A percentile compares a stretch with the other conserved stretches of the same genome.
phyloP scores from a whole-genome alignment of 148 eudicot species.

The Camellia lanceoleosa region DNA sequence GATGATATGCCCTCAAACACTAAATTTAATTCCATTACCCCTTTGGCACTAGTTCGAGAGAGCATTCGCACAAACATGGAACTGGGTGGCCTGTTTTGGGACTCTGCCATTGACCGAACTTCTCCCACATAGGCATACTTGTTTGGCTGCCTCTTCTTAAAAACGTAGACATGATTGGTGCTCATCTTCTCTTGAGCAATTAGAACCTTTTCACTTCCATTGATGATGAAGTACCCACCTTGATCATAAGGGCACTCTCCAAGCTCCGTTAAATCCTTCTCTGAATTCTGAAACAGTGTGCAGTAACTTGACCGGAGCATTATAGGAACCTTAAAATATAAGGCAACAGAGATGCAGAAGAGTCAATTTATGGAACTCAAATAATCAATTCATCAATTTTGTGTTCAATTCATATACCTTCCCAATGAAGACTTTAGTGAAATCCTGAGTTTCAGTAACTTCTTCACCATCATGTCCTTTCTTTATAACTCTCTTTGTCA shows the following conservation, averaged over 20 bases:
- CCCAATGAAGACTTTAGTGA: conserved; percentile 93
- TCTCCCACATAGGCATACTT: conserved; percentile 94
- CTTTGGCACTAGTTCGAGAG: conserved; percentile 91
- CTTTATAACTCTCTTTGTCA: conserved; percentile 73
- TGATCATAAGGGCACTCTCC: conserved; percentile 99
- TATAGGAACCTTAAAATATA: conserved; percentile 70
- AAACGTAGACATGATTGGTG: conserved; percentile 97
- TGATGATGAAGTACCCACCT: conserved; percentile 97
- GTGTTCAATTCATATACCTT: conserved; percentile 47
- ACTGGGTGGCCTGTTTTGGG: conserved; percentile 95
- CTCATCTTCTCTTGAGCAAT: conserved; percentile 99
- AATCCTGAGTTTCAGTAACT: conserved; percentile 85
- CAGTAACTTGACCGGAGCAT: conserved; percentile 99
- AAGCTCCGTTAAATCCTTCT: conserved; percentile 96
- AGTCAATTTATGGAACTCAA: conserved; percentile 5
- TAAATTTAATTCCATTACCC: conserved; percentile 50
- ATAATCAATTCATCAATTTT: background rate
- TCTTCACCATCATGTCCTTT: conserved; percentile 99
- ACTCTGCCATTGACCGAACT: conserved; percentile 98
- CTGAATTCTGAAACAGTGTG: conserved; percentile 87
- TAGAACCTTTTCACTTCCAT: conserved; percentile 98
- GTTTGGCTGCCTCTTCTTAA: conserved; percentile 97
- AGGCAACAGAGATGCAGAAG: background rate
- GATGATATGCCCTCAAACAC: background rate
- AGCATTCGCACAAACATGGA: conserved; percentile 99